phyloP scores from a whole-genome alignment of 73 alveolate genomes.

The Paraurostyla sp. region DNA sequence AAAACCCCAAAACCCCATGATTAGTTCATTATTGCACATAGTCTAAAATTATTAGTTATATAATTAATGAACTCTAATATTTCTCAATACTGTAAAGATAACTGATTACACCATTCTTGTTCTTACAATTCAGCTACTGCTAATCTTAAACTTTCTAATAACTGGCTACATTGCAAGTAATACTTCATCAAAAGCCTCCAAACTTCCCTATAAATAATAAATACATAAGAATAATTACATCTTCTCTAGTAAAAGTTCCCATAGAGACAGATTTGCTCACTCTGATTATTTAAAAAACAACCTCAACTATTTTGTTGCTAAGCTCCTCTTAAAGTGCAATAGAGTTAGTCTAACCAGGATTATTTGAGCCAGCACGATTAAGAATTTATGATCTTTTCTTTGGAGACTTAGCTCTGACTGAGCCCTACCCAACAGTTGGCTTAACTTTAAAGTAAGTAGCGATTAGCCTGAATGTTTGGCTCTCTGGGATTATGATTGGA shows the following conservation, averaged over 20 bases:
- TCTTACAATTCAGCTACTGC: too few species aligned
- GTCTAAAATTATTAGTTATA: too few species aligned
- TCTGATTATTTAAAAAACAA: not conserved
- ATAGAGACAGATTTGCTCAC: not conserved
- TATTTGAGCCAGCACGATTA: not conserved
- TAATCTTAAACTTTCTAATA: not conserved
- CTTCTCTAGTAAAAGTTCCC: slow-evolving; percentile 41
- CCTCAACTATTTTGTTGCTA: slow-evolving; percentile 39
- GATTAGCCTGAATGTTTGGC: not conserved
- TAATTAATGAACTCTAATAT: too few species aligned
- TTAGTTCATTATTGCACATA: too few species aligned
- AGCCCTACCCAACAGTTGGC: slow-evolving; percentile 25
- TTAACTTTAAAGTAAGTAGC: slow-evolving; percentile 56
- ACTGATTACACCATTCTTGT: too few species aligned
- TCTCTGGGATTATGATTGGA: slow-evolving; percentile 51
- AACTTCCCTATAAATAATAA: slow-evolving; percentile 15
- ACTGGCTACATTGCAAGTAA: slow-evolving; percentile 19
- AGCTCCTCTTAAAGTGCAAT: slow-evolving; percentile 20
- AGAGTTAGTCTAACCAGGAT: not conserved
- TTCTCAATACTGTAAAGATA: too few species aligned
- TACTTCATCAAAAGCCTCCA: slow-evolving; percentile 57
- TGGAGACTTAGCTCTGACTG: not conserved
- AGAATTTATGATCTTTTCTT: not conserved
- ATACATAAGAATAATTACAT: not conserved
- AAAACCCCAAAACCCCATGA: too few species aligned